A percentile compares a stretch with the other conserved stretches of the same genome.
Conservation (phyloP, 2,329 filamentous ascomycete genomes). For the Aspergillus vadensis region DNA sequence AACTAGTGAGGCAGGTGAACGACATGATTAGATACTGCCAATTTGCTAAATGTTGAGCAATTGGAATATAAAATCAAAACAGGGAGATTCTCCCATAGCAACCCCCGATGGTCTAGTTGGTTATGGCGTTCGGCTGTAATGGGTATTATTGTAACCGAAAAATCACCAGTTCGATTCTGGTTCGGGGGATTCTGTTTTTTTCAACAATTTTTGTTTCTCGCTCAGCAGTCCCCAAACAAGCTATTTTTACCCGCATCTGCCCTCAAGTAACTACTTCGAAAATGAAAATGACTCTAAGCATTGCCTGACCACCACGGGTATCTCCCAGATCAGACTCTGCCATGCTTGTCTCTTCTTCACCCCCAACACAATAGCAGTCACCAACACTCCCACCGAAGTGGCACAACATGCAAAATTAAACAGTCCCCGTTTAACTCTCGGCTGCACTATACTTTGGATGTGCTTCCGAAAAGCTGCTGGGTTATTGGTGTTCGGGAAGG, state of each 20-base stretch:
- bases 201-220: slow-evolving; percentile 4
- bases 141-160: not conserved
- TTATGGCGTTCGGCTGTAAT: slow-evolving; percentile 14
- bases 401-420: not conserved
- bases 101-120: slow-evolving; percentile 4
- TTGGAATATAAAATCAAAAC: not conserved
- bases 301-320: not conserved
- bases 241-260: too few relatives aligned
- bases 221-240: not conserved
- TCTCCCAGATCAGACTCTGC: not conserved
- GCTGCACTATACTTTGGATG: not conserved
- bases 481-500: not conserved
- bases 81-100: too few relatives aligned
- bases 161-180: not conserved
- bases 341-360: not conserved
- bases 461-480: not conserved
- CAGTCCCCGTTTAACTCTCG: not conserved
- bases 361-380: not conserved
- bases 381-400: not conserved
- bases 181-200: not conserved
- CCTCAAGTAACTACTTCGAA: too few relatives aligned
- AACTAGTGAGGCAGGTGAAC: not conserved
- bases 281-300: not conserved
- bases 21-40: not conserved
- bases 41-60: too few relatives aligned